Evolutionary conservation across 441 rosid species (phyloP).

Genomic region (Dalechampia spathulata): DNA sequence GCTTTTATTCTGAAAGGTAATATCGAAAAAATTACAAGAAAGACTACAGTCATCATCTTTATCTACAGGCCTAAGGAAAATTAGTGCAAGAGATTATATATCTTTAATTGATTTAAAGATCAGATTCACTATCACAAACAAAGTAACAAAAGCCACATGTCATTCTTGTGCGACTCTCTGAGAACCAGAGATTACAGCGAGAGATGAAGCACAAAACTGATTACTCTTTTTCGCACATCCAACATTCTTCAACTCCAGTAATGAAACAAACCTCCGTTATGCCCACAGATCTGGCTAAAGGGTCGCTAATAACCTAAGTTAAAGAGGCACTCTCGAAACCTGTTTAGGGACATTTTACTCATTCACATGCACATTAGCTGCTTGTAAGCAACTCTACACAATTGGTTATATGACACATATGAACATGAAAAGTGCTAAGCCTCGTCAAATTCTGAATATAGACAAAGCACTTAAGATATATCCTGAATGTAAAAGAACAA

Average conservation of each 20-base stretch:
- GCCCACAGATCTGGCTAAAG: background rate
- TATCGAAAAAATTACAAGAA: too few relatives aligned
- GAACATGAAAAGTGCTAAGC: background rate
- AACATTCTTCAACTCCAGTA: too few relatives aligned
- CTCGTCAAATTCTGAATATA: background rate
- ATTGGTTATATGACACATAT: background rate
- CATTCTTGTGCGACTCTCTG: too few relatives aligned
- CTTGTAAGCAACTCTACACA: background rate
- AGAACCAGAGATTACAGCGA: constrained; percentile 14
- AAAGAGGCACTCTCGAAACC: too few relatives aligned
- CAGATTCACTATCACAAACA: too few relatives aligned
- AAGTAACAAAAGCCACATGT: too few relatives aligned
- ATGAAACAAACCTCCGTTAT: background rate
- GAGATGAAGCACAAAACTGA: too few relatives aligned
- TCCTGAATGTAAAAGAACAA: constrained; percentile 2
- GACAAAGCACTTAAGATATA: background rate
- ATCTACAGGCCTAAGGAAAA: too few relatives aligned
- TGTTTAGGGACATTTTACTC: background rate
- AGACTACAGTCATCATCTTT: too few relatives aligned
- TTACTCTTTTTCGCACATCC: background rate
- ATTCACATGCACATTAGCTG: background rate
- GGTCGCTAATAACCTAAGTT: too few relatives aligned
- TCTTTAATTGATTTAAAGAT: too few relatives aligned
- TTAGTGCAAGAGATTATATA: too few relatives aligned
- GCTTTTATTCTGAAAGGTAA: constrained; percentile 70